Conservation (phyloP, 2,329 filamentous ascomycete species). For the Colletotrichum liaoningense region DNA sequence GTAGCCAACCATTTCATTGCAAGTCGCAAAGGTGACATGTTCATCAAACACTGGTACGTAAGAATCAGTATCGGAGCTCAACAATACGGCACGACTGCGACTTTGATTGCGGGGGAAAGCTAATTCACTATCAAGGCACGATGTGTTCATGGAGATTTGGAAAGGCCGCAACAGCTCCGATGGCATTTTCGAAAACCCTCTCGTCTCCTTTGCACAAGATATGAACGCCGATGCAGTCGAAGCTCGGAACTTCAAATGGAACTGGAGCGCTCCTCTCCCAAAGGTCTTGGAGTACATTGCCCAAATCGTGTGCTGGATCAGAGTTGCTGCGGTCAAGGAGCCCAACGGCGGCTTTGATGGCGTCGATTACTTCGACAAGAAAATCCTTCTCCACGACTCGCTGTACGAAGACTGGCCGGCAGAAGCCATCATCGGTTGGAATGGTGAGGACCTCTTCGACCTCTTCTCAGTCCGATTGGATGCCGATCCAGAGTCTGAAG, state of each 20-base stretch:
- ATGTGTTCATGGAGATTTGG: constrained; percentile 47
- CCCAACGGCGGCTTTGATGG: constrained; percentile 40
- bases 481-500: constrained; percentile 13
- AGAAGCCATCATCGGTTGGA: constrained; percentile 13
- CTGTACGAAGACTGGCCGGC: constrained; percentile 5
- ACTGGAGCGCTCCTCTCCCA: constrained; percentile 46
- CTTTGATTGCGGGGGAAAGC: too few species aligned
- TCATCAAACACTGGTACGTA: constrained; percentile 48
- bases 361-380: constrained; percentile 36
- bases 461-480: constrained; percentile 1
- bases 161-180: constrained; percentile 40
- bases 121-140: constrained; percentile 43
- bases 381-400: constrained; percentile 14
- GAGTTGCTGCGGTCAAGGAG: constrained; percentile 41
- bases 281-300: constrained; percentile 50
- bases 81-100: too few species aligned
- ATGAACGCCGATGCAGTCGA: constrained; percentile 42
- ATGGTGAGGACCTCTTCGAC: constrained; percentile 19
- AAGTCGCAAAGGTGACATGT: constrained; percentile 50
- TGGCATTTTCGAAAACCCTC: constrained; percentile 41
- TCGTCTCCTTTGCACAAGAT: constrained; percentile 42
- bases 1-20: constrained; percentile 47
- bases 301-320: constrained; percentile 51
- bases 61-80: constrained; percentile 12
- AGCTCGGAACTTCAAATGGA: constrained; percentile 39